These are phyloP conservation scores for Hyaloscypha hepaticicola DNA, from an alignment of 495 filamentous ascomycete genomes.

Conservation along the genomic window DNA sequence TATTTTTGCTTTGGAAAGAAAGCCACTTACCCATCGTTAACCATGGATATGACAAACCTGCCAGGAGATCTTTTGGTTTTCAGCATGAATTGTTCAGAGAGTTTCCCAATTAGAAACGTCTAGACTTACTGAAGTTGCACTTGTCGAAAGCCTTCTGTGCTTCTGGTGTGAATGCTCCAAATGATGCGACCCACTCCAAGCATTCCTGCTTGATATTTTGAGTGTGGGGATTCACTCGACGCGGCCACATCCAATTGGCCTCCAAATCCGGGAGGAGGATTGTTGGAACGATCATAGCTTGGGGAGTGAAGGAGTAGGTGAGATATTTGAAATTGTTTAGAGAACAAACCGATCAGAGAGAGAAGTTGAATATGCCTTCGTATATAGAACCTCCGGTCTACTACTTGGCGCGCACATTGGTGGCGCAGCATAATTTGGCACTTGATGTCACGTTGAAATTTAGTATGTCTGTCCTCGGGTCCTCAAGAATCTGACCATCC, in stretches of 20 bases:
- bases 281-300: background rate
- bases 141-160: slow-evolving; percentile 6
- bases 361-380: slow-evolving; percentile 1
- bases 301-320: slow-evolving; percentile 2
- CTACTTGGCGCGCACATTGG: background rate
- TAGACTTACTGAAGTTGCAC: slow-evolving; percentile 5
- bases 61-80: slow-evolving; percentile 1
- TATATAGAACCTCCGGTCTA: slow-evolving; percentile 4
- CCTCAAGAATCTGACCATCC: background rate
- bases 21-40: slow-evolving; percentile 1
- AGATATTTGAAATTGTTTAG: slow-evolving; percentile 2
- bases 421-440: background rate
- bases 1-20: background rate
- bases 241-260: slow-evolving; percentile 5
- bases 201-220: slow-evolving; percentile 4
- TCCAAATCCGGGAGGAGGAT: slow-evolving; percentile 3
- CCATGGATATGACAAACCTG: slow-evolving; percentile 6
- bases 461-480: background rate
- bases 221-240: slow-evolving; percentile 6
- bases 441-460: slow-evolving; percentile 2
- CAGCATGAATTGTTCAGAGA: slow-evolving; percentile 1
- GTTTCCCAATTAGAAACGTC: background rate
- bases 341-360: background rate
- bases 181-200: background rate
- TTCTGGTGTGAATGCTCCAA: slow-evolving; percentile 8